Base-by-base conservation (phyloP, 1,284 basidiomycete genomes). In the Malassezia caprae region DNA sequence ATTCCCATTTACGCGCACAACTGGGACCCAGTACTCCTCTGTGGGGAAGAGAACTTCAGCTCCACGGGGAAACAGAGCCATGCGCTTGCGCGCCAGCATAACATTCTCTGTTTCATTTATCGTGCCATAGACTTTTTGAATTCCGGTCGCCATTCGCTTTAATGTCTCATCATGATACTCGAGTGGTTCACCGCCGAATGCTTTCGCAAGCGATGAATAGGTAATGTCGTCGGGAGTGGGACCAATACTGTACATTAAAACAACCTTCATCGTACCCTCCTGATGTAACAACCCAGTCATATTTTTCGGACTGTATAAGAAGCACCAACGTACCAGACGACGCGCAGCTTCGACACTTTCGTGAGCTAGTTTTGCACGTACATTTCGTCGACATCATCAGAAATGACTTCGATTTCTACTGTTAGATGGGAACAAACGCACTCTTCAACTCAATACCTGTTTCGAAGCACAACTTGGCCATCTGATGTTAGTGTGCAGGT, bases 351-450 rank as follows among this genome's bases (percentile, higher is more conserved):
- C 48, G 8, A 50, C 28, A 31, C 44, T 46, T 10, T 19, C 10
- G 28, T 46, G 13, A 46, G 44, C 15, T 19, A 4, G 21, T 24
- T 24, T 15, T 17, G 21, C 40, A 62, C 45, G 81, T 81, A 35
- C 79, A 75, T n/a, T 94, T 96, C 72, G 90, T 85, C 10, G 69
- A 90, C 86, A 51, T 90, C 84, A 69, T 96, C 91, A 1, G 91
- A 79, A 48, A 96, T 86, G 48, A 96, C 89, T 68, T 96, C 89
- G 68, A 94, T 83, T 27, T 21, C 41, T 43, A 2, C 5, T 5
- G 41, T 43, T n/a, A 43, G 24, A 39, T n/a, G 17, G 4, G 10
- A 10, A 13, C 1, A 21, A n/a, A 43, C 41, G 8, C n/a, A n/a
- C 63, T 53, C 19, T 79, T 76, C 57, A 71, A 44, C 21, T 71